Evolutionary conservation across 768 basidiomycete species (phyloP).

Genomic region (Lactifluus subvellereus): DNA sequence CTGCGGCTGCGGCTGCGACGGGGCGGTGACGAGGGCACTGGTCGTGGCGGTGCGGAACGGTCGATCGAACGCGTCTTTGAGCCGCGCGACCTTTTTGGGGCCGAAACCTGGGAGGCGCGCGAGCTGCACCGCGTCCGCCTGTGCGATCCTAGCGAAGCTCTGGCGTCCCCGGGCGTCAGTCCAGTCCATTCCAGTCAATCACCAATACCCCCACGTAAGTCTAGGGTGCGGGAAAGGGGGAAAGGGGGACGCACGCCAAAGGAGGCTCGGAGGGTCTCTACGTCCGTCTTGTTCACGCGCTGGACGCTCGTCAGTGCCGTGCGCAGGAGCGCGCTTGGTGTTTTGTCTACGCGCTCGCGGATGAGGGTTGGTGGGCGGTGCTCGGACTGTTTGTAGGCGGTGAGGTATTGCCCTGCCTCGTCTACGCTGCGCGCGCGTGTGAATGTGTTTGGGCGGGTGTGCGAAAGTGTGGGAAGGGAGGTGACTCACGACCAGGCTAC

Average conservation of each 20-base stretch:
- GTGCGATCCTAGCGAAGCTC: constrained; percentile 83
- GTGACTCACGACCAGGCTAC: constrained; percentile 79
- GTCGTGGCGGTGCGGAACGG: constrained; percentile 73
- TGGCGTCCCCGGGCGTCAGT: constrained; percentile 28
- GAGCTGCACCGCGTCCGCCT: constrained; percentile 65
- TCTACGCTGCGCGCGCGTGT: constrained; percentile 52
- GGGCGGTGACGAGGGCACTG: constrained; percentile 29
- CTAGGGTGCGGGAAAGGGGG: not conserved
- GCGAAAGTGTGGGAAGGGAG: no score
- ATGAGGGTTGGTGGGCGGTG: constrained; percentile 90
- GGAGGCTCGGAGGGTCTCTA: constrained; percentile 85
- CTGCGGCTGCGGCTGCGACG: constrained; percentile 6
- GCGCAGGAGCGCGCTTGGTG: constrained; percentile 76
- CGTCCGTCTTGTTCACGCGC: constrained; percentile 97
- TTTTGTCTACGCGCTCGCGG: constrained; percentile 90
- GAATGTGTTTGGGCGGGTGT: not conserved
- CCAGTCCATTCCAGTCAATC: not conserved
- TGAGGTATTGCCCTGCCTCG: constrained; percentile 88
- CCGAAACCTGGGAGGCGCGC: constrained; percentile 89
- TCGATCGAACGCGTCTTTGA: constrained; percentile 87
- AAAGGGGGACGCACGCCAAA: constrained; percentile 63
- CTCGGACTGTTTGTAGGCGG: constrained; percentile 90
- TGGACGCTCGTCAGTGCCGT: constrained; percentile 81
- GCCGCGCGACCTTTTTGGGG: constrained; percentile 85
- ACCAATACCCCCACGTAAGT: not conserved